Evolutionary conservation across 305 asterid genomes (phyloP).

Genomic region (Stenogyne calaminthoides): DNA sequence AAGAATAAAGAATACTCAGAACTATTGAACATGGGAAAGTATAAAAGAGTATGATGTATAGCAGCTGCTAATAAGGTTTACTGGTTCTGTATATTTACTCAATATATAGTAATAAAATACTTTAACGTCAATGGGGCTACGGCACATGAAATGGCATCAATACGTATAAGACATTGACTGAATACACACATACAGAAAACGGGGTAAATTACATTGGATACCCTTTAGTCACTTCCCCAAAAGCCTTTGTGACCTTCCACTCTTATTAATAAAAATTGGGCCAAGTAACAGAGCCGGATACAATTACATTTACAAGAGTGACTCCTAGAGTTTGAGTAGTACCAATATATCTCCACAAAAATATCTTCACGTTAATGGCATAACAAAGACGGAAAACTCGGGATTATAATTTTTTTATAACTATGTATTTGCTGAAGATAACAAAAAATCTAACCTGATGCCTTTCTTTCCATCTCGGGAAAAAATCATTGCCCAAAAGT

Average conservation of each 20-base stretch:
- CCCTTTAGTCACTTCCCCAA: background rate
- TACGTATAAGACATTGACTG: background rate
- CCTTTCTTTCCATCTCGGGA: conserved; percentile 93
- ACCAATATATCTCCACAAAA: background rate
- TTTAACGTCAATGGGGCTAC: too few species aligned
- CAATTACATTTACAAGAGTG: too few species aligned
- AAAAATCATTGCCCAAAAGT: conserved; percentile 83
- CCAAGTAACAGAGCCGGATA: background rate
- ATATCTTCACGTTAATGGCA: background rate
- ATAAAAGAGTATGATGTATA: conserved; percentile 14
- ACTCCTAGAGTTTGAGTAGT: background rate
- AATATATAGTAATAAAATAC: too few species aligned
- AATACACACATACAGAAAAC: background rate
- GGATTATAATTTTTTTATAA: background rate
- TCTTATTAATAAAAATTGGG: background rate
- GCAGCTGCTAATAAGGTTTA: background rate
- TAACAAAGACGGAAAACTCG: background rate
- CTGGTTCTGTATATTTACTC: background rate
- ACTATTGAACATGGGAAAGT: background rate
- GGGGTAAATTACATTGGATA: background rate
- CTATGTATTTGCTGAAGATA: background rate
- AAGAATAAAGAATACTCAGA: conserved; percentile 35
- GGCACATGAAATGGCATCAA: background rate
- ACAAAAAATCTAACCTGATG: conserved; percentile 66
- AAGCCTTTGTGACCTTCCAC: background rate